phyloP scores from a whole-genome alignment of 208 protist species.

The Crithidia expoeki region DNA sequence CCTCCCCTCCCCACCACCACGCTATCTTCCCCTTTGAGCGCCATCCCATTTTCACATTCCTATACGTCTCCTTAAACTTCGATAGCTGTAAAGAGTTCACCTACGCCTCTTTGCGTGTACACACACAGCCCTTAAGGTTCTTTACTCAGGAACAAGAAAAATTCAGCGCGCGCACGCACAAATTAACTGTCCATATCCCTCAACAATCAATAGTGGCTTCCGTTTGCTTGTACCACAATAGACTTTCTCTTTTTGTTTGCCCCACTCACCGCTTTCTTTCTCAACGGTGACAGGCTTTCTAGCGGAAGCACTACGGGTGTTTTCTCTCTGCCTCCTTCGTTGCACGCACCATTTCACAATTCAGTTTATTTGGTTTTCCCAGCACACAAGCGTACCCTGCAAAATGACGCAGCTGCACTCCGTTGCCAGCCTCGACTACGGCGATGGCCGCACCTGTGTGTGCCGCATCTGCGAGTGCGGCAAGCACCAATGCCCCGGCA shows the following conservation, averaged over 20 bases:
- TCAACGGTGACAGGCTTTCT: background rate
- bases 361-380: background rate
- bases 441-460: constrained; percentile 87
- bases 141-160: background rate
- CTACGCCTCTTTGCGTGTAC: constrained; percentile 9
- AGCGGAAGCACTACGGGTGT: too few relatives aligned
- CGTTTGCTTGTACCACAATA: background rate
- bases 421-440: constrained; percentile 88
- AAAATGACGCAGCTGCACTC: constrained; percentile 87
- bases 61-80: too few relatives aligned
- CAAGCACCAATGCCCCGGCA: constrained; percentile 80
- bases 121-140: constrained; percentile 7
- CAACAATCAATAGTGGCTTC: background rate
- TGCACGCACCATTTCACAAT: background rate
- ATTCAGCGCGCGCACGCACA: too few relatives aligned
- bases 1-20: too few relatives aligned
- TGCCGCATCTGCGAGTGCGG: constrained; percentile 90
- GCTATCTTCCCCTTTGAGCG: too few relatives aligned
- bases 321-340: background rate
- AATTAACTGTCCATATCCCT: background rate
- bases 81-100: background rate
- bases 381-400: constrained; percentile 2
- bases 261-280: background rate
- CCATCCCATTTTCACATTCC: too few relatives aligned
- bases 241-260: background rate